phyloP scores from a whole-genome alignment of 768 basidiomycete genomes.

The Dendrothele bispora region DNA sequence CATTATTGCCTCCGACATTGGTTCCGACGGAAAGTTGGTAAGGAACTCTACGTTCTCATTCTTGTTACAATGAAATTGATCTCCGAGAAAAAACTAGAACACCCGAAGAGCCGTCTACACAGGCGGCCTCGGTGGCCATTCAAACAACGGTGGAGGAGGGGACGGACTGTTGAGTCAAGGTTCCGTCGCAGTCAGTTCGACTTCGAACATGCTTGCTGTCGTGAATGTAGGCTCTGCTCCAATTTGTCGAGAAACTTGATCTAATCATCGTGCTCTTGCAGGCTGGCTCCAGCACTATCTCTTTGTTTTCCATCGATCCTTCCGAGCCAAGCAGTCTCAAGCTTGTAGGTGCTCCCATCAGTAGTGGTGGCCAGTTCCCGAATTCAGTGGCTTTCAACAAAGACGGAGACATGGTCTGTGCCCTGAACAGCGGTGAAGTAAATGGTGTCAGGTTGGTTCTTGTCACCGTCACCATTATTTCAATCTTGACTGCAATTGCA shows the following conservation, averaged over 20 bases:
- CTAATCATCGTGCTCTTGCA: conserved; percentile 8
- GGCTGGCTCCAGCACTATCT: conserved; percentile 38
- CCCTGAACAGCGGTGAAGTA: conserved; percentile 32
- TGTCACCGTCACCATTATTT: background rate
- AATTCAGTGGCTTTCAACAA: conserved; percentile 32
- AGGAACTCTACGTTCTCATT: background rate
- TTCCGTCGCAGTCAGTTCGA: conserved; percentile 14
- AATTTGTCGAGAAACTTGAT: background rate
- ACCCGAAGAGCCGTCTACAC: conserved; percentile 8
- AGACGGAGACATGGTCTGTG: conserved; percentile 29
- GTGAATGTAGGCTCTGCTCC: conserved; percentile 16
- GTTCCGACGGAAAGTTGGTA: conserved; percentile 28
- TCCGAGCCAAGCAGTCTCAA: conserved; percentile 26
- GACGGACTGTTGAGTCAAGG: conserved; percentile 26
- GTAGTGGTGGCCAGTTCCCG: conserved; percentile 37
- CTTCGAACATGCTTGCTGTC: conserved; percentile 13
- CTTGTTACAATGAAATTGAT: too few relatives aligned
- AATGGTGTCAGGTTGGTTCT: conserved; percentile 32
- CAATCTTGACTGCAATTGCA: conserved; percentile 26
- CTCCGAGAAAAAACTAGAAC: conserved; percentile 7
- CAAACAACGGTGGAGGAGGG: conserved; percentile 12
- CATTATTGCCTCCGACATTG: conserved; percentile 27
- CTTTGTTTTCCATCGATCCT: conserved; percentile 33
- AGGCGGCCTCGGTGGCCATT: conserved; percentile 19
- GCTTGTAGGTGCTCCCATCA: conserved; percentile 32